phyloP scores from a whole-genome alignment of 1,284 basidiomycete genomes.

The Ceratobasidium papillatum region DNA sequence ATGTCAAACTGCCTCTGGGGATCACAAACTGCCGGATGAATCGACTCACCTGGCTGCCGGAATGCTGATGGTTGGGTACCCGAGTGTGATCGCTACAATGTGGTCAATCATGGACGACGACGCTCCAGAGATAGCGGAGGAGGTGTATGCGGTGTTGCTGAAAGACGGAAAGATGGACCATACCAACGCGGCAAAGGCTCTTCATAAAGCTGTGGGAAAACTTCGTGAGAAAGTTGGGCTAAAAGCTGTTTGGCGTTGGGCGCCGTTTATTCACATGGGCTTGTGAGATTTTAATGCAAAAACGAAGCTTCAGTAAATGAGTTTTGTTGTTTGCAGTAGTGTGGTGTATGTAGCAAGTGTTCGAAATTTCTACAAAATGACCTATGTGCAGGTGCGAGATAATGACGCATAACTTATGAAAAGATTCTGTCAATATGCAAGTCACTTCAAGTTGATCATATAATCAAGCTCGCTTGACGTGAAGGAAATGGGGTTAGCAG shows the following conservation, averaged over 20 bases:
- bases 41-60: not conserved
- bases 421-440: no score
- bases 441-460: no score
- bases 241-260: not conserved
- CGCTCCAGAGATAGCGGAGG: not conserved
- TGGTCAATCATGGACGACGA: not conserved
- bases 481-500: no score
- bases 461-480: no score
- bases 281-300: no score
- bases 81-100: no score
- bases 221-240: not conserved
- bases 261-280: not conserved
- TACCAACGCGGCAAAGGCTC: not conserved
- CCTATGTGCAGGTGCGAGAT: no score
- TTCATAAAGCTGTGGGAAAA: not conserved
- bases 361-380: no score
- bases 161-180: not conserved
- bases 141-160: not conserved
- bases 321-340: no score
- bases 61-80: not conserved
- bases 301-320: no score
- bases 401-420: no score
- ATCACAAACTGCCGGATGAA: not conserved
- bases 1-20: not conserved
- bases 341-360: no score